Base-by-base conservation (phyloP, 768 basidiomycete genomes). In the Auricularia sp. region DNA sequence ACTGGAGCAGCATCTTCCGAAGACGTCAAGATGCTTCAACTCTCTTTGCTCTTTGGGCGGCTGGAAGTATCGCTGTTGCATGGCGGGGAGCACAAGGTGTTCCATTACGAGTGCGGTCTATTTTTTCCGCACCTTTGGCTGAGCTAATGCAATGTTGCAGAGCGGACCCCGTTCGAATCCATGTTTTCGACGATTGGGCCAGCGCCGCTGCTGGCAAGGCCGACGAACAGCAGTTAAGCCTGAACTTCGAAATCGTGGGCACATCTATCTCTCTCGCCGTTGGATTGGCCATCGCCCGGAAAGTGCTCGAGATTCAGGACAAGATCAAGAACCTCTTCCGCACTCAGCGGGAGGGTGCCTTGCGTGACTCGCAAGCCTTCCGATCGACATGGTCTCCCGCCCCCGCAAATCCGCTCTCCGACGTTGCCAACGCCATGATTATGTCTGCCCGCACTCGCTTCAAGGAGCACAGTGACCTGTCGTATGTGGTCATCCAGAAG, bases 391-490 rank as follows among this genome's bases (percentile, higher is more conserved):
- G 83, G n/a, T 77, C 81, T 4, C 86, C 88, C 4, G 87, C 84
- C 69, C 88, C 88, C 6, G 87, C 87, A 61, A 92, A 91, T 67
- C 86, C 91, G 1, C 77, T 94, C 16, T 90, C 90, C 1, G 84
- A 88, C 12, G 90, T 93, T n/a, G 91, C 92, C 1, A 85, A 89
- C 67, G 89, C 91, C 36, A 90, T 93, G 84, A 73, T 93, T 44
- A 78, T 82, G 63, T 88, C 90, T 0, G 88, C 91, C 34, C 82
- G 85, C 51, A 84, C 77, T 53, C 83, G 85, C 23, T 83, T 91
- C 73, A 86, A 83, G 67, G 90, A 90, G 74, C 79, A 81, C 14
- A 74, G 76, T 8, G 81, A 77, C 1, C 73, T 88, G 7, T 81
- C 82, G 4, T 86, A 87, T 67, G 75, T 82, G 16, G 83, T 94